Percentiles rank a stretch among this genome's conserved stretches.
These are phyloP conservation scores for Fusarium foetens DNA, from an alignment of 2,329 filamentous ascomycete genomes.

Conservation along the genomic window DNA sequence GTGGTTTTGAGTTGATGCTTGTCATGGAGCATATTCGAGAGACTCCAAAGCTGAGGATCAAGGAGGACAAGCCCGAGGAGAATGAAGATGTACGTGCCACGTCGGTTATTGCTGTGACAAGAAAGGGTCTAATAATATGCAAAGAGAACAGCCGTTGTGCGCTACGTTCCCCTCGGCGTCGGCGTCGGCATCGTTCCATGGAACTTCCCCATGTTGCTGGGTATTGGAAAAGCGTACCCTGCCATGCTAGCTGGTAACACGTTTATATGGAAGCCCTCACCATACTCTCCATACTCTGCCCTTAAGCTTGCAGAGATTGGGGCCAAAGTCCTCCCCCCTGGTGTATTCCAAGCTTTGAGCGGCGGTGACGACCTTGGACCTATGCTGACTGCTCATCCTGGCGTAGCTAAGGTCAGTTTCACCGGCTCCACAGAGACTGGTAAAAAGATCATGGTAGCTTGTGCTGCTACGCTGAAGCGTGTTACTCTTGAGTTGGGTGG, in stretches of 20 bases:
- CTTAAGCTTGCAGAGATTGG: constrained; percentile 70
- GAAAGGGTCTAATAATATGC: constrained; percentile 5
- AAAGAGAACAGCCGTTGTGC: background rate
- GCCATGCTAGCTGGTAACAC: constrained; percentile 66
- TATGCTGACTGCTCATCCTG: constrained; percentile 65
- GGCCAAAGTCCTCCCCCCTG: constrained; percentile 66
- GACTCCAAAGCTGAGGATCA: background rate
- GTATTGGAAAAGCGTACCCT: constrained; percentile 61
- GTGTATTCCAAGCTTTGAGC: constrained; percentile 69
- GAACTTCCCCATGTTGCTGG: constrained; percentile 38
- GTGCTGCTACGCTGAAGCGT: constrained; percentile 63
- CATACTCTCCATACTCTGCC: constrained; percentile 65
- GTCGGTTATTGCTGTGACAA: fast-evolving
- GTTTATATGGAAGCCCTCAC: constrained; percentile 67
- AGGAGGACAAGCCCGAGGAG: constrained; percentile 34
- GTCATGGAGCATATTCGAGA: background rate
- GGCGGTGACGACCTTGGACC: constrained; percentile 70
- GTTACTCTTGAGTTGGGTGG: constrained; percentile 65
- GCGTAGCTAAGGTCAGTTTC: constrained; percentile 70
- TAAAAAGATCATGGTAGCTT: constrained; percentile 51
- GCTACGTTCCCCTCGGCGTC: constrained; percentile 23
- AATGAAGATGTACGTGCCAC: constrained; percentile 11
- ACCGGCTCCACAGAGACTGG: constrained; percentile 70
- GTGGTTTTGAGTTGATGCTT: background rate
- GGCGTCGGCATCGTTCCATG: constrained; percentile 38